Conservation (phyloP, 2,329 filamentous ascomycete genomes). For the Trichophyton equinum region DNA sequence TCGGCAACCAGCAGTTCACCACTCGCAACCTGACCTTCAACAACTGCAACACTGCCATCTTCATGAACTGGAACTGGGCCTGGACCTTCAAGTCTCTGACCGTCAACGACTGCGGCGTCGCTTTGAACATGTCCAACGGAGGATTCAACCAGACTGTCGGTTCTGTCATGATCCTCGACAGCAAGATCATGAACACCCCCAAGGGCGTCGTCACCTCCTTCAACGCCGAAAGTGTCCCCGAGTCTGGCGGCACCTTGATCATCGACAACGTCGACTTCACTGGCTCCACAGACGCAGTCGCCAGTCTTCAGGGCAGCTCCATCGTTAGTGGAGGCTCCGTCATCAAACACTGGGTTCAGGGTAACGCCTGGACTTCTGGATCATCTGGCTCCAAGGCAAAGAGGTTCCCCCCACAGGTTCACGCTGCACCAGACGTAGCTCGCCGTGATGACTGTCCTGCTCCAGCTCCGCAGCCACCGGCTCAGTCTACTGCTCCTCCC, state of each 20-base stretch:
- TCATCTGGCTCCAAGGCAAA: constrained; percentile 6
- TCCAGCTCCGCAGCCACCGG: not conserved
- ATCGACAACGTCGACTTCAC: constrained; percentile 82
- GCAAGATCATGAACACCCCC: constrained; percentile 60
- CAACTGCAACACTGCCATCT: constrained; percentile 68
- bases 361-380: constrained; percentile 51
- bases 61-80: constrained; percentile 86
- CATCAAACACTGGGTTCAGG: constrained; percentile 65
- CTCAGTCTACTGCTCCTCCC: not conserved
- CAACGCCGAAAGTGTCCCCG: constrained; percentile 45
- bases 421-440: not conserved
- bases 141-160: constrained; percentile 61
- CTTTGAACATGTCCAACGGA: constrained; percentile 64
- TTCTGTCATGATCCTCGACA: constrained; percentile 73
- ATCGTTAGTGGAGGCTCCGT: constrained; percentile 59
- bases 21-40: constrained; percentile 73
- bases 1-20: constrained; percentile 81
- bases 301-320: constrained; percentile 41
- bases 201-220: constrained; percentile 69
- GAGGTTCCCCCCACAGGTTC: not conserved
- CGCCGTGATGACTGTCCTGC: not conserved
- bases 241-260: constrained; percentile 68
- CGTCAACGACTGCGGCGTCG: constrained; percentile 63
- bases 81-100: constrained; percentile 67
- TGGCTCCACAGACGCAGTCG: constrained; percentile 55